Evolutionary conservation across 352 stramenopile genomes (phyloP).

Genomic region (Pythium catenulatum): DNA sequence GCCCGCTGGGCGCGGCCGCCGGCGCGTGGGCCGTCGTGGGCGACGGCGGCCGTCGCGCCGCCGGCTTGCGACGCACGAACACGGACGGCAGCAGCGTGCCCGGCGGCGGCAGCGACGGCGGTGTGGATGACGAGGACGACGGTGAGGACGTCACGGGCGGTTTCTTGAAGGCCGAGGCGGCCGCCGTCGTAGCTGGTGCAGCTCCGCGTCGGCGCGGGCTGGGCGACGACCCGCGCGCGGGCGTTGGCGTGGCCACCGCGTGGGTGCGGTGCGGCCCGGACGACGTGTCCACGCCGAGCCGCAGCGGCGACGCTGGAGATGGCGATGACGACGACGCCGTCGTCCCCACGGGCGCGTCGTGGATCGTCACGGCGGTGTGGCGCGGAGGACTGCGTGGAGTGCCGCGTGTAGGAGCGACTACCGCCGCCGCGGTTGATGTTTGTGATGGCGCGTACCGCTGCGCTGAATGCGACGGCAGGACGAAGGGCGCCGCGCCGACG

Average conservation of each 20-base stretch:
- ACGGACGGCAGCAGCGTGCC: not conserved
- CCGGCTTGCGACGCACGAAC: conserved; percentile 41
- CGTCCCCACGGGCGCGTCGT: not conserved
- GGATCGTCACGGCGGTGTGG: conserved; percentile 19
- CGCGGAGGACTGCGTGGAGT: not conserved
- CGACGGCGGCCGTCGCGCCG: not conserved
- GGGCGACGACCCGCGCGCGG: not conserved
- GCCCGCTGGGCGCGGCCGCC: too few species aligned
- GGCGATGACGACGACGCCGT: too few species aligned
- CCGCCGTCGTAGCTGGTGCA: too few species aligned
- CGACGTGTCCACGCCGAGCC: conserved; percentile 38
- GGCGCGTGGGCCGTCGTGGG: not conserved
- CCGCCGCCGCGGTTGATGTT: not conserved
- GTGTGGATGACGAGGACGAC: not conserved
- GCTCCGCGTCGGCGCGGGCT: too few species aligned
- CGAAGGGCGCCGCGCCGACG: conserved; percentile 1
- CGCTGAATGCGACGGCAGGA: not conserved
- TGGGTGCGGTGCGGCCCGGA: not conserved
- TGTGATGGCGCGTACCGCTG: not conserved
- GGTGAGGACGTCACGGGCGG: not conserved
- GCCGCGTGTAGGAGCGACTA: not conserved
- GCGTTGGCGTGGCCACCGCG: too few species aligned
- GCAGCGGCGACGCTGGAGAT: not conserved
- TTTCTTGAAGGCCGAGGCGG: too few species aligned
- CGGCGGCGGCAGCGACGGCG: not conserved